A percentile compares a stretch with the other conserved stretches of the same genome.
phyloP scores from a whole-genome alignment of 1,284 basidiomycete species.

The Hypsizygus ulmarius region DNA sequence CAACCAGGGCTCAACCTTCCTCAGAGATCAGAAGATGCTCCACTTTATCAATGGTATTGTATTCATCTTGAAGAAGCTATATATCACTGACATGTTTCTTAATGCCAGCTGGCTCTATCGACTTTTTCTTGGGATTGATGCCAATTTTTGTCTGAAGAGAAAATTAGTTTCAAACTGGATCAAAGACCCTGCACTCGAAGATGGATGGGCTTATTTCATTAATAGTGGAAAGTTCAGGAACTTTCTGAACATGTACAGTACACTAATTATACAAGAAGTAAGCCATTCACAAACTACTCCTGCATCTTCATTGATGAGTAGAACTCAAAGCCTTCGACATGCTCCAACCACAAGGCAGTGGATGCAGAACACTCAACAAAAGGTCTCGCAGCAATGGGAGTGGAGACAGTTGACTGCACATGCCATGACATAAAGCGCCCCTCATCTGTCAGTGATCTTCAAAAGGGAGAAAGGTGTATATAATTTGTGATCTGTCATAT shows the following conservation, averaged over 20 bases:
- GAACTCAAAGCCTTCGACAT: background rate
- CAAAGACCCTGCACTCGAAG: conserved; percentile 14
- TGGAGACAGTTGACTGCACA: conserved; percentile 1
- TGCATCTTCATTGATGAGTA: no score
- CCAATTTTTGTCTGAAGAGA: conserved; percentile 10
- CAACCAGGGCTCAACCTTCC: conserved; percentile 22
- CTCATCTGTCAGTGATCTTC: conserved; percentile 5
- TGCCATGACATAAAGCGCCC: conserved; percentile 10
- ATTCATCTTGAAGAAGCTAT: background rate
- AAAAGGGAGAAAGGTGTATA: conserved; percentile 8
- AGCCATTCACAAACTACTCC: background rate
- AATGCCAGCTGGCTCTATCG: conserved; percentile 10
- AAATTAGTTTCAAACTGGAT: conserved; percentile 11
- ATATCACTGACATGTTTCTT: background rate
- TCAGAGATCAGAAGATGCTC: conserved; percentile 4
- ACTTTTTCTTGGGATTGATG: conserved; percentile 13
- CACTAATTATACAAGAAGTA: conserved; percentile 2
- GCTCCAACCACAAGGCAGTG: conserved; percentile 9
- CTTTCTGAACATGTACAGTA: conserved; percentile 7
- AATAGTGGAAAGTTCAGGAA: conserved; percentile 1
- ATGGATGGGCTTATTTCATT: conserved; percentile 15
- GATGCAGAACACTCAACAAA: conserved; percentile 4
- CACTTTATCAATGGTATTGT: conserved; percentile 4
- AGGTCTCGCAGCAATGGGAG: conserved; percentile 1
- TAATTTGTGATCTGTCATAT: no score